Base-by-base conservation (phyloP, 257 asterid genomes). In the Gentiana dahurica region DNA sequence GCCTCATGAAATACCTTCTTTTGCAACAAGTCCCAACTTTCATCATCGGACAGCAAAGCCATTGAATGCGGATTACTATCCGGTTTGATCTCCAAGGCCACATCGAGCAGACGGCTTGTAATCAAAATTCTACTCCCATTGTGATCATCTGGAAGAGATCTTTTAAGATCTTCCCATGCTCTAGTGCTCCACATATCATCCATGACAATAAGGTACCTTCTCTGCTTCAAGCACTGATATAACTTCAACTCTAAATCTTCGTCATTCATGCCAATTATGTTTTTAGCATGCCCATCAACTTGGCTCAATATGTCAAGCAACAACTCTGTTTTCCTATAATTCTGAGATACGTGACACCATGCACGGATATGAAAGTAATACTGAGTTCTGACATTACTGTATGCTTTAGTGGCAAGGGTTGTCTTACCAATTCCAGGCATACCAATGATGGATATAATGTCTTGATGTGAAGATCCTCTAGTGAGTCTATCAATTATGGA, bases 381-480 rank as follows among this genome's bases (percentile, higher is more conserved):
- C 38, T 6, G 6, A 12, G 60, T 49, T 35, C 6, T 12, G 15
- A 54, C 59, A 54, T 51, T 39, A 10, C 34, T 43, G n/a, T 60
- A 54, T 6, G 54, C 48, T 37, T 49, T 60, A 37, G 33, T 39
- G 2, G 62, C 72, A 9, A 67, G 47, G 5, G 71, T 66, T 33
- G 71, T 66, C 51, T 66, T 60, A 10, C 71, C 65, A 4, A 65
- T 38, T 2, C 70, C 66, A 0, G 65, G 53, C 71, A 60, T 66
- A 34, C 71, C 62, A 12, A 45, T 52, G 37, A 67, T 45, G 0
- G 67, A 37, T 8, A 67, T 50, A 0, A 60, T 35, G 4, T 55
- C 36, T 12, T 12, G 38, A 15, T 37, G 36, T 4, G 1, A 24
- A 6, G 39, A 37, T 13, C 64, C 64, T 36, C 56, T 37, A 1